A percentile compares a stretch with the other conserved stretches of the same genome.
These are phyloP conservation scores for Serendipita sp. DNA, from an alignment of 1,284 basidiomycete genomes.

Conservation along the genomic window DNA sequence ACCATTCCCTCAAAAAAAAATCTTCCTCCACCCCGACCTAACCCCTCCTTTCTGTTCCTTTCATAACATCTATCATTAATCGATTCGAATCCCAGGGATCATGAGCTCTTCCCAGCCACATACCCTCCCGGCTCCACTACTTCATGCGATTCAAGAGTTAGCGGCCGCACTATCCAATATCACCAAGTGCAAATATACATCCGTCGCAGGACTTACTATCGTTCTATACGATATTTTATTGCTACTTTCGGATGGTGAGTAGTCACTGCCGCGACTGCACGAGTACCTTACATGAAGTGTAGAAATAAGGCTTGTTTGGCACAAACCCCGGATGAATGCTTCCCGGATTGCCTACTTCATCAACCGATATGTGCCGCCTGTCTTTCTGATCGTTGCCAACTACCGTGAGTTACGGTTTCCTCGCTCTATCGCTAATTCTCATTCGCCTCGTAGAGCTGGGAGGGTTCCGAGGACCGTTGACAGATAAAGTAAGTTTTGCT, in stretches of 20 bases:
- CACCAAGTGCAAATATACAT: background rate
- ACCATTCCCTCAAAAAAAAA: too few relatives aligned
- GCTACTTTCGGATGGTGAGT: background rate
- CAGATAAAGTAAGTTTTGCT: background rate
- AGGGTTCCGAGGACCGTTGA: background rate
- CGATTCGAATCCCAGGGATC: background rate
- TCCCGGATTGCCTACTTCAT: background rate
- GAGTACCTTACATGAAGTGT: background rate
- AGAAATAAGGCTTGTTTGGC: constrained; percentile 1
- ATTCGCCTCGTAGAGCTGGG: background rate
- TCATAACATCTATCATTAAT: background rate
- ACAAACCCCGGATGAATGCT: background rate
- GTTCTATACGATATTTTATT: constrained; percentile 5
- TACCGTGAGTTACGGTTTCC: background rate
- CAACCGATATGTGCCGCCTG: constrained; percentile 4
- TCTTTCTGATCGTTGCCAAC: constrained; percentile 1
- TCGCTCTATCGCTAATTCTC: background rate
- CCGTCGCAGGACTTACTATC: background rate
- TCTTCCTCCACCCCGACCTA: background rate
- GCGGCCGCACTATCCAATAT: background rate
- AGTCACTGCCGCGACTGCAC: background rate
- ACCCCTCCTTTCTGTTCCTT: background rate
- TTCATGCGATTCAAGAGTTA: background rate
- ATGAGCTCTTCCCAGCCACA: background rate
- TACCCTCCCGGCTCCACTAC: background rate